Conservation (phyloP, 192 early-diverging fungal species). For the Allomyces macrogynus region DNA sequence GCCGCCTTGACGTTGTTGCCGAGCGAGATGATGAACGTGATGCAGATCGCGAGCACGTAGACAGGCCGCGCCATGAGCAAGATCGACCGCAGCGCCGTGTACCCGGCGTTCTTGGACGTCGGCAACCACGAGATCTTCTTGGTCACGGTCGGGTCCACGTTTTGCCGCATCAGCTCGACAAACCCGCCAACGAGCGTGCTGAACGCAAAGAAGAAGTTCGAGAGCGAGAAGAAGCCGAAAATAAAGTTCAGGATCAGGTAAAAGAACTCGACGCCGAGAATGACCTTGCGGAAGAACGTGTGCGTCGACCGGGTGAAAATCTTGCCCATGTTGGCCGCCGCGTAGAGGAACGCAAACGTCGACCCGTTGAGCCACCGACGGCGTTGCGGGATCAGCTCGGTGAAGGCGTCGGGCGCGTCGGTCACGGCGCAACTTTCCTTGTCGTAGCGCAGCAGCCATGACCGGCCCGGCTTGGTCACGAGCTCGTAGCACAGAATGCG, state of each 20-base stretch:
- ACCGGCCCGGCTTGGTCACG: conserved; percentile 34
- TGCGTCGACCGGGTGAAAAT: conserved; percentile 31
- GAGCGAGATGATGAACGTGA: neutral
- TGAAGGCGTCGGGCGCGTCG: conserved; percentile 47
- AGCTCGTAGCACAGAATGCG: conserved; percentile 70
- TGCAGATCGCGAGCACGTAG: neutral
- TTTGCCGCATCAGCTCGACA: too few relatives aligned
- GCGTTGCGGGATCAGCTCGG: conserved; percentile 61
- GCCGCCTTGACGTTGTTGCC: neutral
- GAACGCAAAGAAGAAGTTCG: conserved; percentile 42
- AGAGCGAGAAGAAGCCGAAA: conserved; percentile 58
- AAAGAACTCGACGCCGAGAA: conserved; percentile 34
- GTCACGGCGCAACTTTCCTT: conserved; percentile 43
- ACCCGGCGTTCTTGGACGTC: too few relatives aligned
- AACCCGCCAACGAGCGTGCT: neutral
- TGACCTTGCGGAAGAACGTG: conserved; percentile 21
- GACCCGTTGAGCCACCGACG: conserved; percentile 65
- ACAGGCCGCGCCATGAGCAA: neutral
- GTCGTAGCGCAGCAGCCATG: conserved; percentile 47
- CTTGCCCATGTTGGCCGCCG: conserved; percentile 28
- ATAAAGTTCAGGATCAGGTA: conserved; percentile 48
- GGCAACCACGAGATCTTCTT: too few relatives aligned
- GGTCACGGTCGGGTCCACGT: too few relatives aligned
- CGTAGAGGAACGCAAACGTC: conserved; percentile 55
- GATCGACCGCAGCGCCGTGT: too few relatives aligned